These are phyloP conservation scores for Coniochaeta sp. DNA, from an alignment of 2,329 filamentous ascomycete species.

Conservation along the genomic window DNA sequence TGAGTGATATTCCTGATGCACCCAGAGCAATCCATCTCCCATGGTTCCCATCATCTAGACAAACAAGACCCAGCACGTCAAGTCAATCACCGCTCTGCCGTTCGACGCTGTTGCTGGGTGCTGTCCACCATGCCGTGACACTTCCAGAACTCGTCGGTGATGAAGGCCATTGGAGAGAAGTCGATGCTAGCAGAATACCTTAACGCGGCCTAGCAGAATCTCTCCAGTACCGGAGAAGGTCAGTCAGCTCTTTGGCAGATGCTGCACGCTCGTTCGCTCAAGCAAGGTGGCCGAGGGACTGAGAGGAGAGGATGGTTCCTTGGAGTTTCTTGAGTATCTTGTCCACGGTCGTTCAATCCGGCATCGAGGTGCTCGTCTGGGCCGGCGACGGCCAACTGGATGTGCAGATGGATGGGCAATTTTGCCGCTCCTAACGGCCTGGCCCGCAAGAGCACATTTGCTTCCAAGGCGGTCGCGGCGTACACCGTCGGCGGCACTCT, in stretches of 20 bases:
- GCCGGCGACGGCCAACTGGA: slow-evolving; percentile 51
- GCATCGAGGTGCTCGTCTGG: slow-evolving; percentile 43
- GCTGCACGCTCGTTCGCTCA: no score
- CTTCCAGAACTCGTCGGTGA: slow-evolving; percentile 25
- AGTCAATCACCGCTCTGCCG: no score
- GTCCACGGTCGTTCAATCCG: slow-evolving; percentile 36
- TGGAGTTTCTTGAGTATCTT: slow-evolving; percentile 36
- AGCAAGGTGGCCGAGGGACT: slow-evolving; percentile 5
- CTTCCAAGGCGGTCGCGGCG: slow-evolving; percentile 21
- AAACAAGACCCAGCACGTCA: no score
- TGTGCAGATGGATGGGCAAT: slow-evolving; percentile 51
- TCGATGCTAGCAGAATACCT: slow-evolving; percentile 33
- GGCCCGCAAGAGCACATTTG: slow-evolving; percentile 30
- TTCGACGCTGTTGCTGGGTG: no score
- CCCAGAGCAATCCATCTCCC: no score
- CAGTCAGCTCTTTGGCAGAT: not conserved
- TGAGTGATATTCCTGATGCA: no score
- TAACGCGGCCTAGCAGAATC: slow-evolving; percentile 25
- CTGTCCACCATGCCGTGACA: no score
- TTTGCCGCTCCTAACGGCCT: slow-evolving; percentile 37
- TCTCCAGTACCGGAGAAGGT: slow-evolving; percentile 31
- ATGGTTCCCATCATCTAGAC: no score
- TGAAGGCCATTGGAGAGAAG: slow-evolving; percentile 36
- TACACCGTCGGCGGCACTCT: slow-evolving; percentile 42
- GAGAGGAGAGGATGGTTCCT: slow-evolving; percentile 18